Percentiles rank a stretch among this genome's conserved stretches.
Conservation (phyloP, 2,329 filamentous ascomycete genomes). For the Penicillium sp. region DNA sequence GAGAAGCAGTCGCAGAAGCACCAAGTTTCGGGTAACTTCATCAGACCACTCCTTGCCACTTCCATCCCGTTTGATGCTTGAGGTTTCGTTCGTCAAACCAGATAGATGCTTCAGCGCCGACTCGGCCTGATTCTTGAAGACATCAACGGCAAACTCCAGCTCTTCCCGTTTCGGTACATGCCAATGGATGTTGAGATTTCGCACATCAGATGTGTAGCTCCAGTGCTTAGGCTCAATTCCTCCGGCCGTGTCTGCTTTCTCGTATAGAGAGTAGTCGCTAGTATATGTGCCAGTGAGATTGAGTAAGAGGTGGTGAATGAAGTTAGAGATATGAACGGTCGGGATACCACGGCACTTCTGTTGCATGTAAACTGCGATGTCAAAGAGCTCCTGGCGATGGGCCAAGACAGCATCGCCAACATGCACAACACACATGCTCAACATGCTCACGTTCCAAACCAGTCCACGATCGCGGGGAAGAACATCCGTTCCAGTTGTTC, state of each 20-base stretch:
- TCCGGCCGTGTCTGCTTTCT: constrained; percentile 71
- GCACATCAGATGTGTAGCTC: constrained; percentile 76
- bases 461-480: constrained; percentile 88
- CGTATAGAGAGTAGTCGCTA: constrained; percentile 84
- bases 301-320: constrained; percentile 91
- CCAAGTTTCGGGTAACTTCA: constrained; percentile 87
- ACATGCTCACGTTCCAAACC: constrained; percentile 95
- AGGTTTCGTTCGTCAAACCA: constrained; percentile 78
- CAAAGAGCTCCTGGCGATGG: constrained; percentile 86
- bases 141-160: constrained; percentile 82
- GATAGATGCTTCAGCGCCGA: constrained; percentile 75
- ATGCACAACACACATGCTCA: constrained; percentile 98
- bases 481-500: constrained; percentile 91
- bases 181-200: constrained; percentile 84
- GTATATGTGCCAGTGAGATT: constrained; percentile 95
- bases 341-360: constrained; percentile 91
- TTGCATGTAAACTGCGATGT: constrained; percentile 95
- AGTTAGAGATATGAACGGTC: constrained; percentile 95
- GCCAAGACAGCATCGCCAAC: constrained; percentile 87
- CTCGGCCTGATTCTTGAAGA: constrained; percentile 83
- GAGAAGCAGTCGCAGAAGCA: constrained; percentile 83
- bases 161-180: constrained; percentile 81
- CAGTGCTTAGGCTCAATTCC: constrained; percentile 81
- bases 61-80: constrained; percentile 84
- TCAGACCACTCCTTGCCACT: constrained; percentile 99